phyloP scores from a whole-genome alignment of 108 stramenopile species.

The Nitzschia palea region DNA sequence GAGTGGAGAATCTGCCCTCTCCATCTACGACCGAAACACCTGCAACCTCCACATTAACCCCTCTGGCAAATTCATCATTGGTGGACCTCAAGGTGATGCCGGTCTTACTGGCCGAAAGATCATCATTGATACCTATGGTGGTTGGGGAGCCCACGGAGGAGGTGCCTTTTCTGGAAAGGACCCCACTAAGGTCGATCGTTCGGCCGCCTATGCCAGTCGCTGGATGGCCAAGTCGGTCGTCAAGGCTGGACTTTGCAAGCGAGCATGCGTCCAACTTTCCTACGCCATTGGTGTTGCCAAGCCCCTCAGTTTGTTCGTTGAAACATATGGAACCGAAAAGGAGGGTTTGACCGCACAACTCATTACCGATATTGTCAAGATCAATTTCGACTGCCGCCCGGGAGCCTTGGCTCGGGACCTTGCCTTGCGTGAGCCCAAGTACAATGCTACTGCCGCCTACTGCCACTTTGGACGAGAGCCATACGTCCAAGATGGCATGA shows the following conservation, averaged over 20 bases:
- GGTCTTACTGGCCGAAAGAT: constrained; percentile 98
- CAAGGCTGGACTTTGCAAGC: constrained; percentile 91
- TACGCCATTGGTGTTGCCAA: constrained; percentile 97
- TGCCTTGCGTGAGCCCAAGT: constrained; percentile 85
- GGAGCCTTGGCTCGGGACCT: constrained; percentile 93
- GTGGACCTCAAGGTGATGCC: constrained; percentile 97
- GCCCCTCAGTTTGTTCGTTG: constrained; percentile 92
- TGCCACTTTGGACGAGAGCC: constrained; percentile 94
- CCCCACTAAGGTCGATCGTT: constrained; percentile 96
- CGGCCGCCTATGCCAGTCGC: constrained; percentile 95
- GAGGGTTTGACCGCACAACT: constrained; percentile 85
- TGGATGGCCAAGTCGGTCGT: constrained; percentile 98
- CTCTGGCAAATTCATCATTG: constrained; percentile 95
- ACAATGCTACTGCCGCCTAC: constrained; percentile 95
- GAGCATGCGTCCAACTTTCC: constrained; percentile 90
- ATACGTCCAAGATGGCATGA: constrained; percentile 68
- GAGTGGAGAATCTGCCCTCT: constrained; percentile 60
- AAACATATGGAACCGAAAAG: constrained; percentile 94
- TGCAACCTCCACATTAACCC: constrained; percentile 97
- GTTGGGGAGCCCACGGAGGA: constrained; percentile 98
- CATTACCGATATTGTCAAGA: constrained; percentile 92
- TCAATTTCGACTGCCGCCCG: constrained; percentile 91
- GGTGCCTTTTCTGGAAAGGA: constrained; percentile 98
- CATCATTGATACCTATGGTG: constrained; percentile 98
- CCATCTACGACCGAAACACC: constrained; percentile 74